Conservation (phyloP, 2,329 filamentous ascomycete genomes). For the Epichloe coenophiala region DNA sequence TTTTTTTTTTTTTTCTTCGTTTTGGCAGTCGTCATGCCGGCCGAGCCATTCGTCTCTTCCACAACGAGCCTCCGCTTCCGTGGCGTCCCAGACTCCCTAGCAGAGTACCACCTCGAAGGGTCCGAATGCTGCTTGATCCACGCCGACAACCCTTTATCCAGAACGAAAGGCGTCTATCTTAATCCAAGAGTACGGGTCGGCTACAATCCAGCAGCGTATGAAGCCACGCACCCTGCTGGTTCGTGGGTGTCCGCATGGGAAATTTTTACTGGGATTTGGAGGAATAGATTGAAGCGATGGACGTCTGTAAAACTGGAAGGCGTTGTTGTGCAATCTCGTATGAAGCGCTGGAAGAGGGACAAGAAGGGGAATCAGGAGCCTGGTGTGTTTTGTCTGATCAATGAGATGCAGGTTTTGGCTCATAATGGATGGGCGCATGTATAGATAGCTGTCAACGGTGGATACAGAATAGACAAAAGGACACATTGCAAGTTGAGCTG, state of each 20-base stretch:
- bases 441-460: conserved; percentile 10
- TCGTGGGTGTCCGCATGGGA: conserved; percentile 34
- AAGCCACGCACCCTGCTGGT: conserved; percentile 26
- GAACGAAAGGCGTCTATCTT: conserved; percentile 44
- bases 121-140: conserved; percentile 71
- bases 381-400: conserved; percentile 40
- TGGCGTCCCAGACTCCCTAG: conserved; percentile 48
- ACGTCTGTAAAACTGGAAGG: conserved; percentile 15
- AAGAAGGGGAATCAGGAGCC: conserved; percentile 24
- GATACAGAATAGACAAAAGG: no score
- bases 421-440: conserved; percentile 47
- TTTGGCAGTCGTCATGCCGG: conserved; percentile 32
- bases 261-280: conserved; percentile 43
- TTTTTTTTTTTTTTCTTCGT: not conserved
- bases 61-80: conserved; percentile 42
- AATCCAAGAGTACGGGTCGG: conserved; percentile 58
- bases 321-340: conserved; percentile 24
- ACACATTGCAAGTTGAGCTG: no score
- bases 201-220: conserved; percentile 43
- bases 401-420: conserved; percentile 47
- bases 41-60: conserved; percentile 38
- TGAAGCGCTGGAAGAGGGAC: conserved; percentile 24
- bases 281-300: conserved; percentile 39
- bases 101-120: conserved; percentile 52
- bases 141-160: conserved; percentile 50